Evolutionary conservation across 116 monocot genomes (phyloP), one percentile per base, ranked within the genome.

Genomic region (Posidonia oceanica): DNA sequence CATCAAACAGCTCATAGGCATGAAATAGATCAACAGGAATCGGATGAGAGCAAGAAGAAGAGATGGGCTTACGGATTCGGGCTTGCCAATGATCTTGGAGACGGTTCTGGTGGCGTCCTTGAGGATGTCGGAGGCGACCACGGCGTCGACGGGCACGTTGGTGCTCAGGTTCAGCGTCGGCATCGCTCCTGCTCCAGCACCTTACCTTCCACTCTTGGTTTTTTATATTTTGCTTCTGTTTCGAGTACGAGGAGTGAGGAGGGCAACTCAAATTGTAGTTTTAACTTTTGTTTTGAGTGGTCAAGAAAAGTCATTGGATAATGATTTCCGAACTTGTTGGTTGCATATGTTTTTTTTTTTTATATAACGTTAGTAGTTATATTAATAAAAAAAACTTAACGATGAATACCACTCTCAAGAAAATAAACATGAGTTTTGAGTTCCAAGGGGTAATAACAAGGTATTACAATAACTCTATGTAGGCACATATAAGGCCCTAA

Each of bases 31-130:
- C 48, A 48, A 10, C 6, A 0, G 48, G 48, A 48, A 48, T 10
- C 0, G 1, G 8, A 48, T 3, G 29, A 77, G 13, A 8, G 36
- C 13, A 59, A 21, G 61, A 15, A 36, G 61, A 39, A 68, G 15
- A 36, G 42, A 14, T 29, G 62, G n/a, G 0, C 3, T 42, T 55
- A 95, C 91, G 4, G 95, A 85, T 83, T 95, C 95, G 3, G 91
- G 91, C 75, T 95, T 95, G 67, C 95, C 88, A 44, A 95, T 91
- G 74, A 88, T 88, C 77, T 86, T 95, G 78, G 86, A 77, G 39
- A 95, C 66, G 52, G 82, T 69, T 22, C 67, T 83, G 69, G 84
- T 82, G 78, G 82, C 86, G 59, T 94, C 94, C 76, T 86, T 95
- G 21, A 95, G 84, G 52, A 95, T 84, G 79, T 95, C 94, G 56